phyloP scores from a whole-genome alignment of 345 rosid genomes.

The Rhizophora apiculata region DNA sequence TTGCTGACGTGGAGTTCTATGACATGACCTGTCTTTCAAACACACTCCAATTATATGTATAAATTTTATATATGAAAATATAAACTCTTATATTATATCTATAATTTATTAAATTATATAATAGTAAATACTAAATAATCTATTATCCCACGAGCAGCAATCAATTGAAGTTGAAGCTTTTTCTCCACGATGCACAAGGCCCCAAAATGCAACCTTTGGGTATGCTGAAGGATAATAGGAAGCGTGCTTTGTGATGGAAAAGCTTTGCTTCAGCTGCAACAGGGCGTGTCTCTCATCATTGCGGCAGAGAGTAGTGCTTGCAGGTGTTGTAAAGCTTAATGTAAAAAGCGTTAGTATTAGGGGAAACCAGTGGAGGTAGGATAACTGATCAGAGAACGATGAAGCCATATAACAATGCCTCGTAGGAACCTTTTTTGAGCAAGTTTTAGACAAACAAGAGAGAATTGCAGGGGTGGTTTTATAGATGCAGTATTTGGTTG shows the following conservation, averaged over 20 bases:
- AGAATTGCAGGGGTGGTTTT: no score
- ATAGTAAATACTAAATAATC: no score
- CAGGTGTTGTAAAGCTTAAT: neutral
- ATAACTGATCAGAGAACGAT: no score
- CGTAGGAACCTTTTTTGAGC: no score
- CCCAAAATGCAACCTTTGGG: conserved; percentile 11
- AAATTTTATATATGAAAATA: no score
- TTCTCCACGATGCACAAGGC: neutral
- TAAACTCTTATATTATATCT: no score
- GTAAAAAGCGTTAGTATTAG: neutral
- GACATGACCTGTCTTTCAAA: neutral
- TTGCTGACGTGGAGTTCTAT: conserved; percentile 9
- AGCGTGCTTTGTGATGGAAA: neutral
- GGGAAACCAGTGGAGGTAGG: neutral
- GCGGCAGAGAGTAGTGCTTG: neutral
- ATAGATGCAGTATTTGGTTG: no score
- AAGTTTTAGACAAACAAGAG: no score
- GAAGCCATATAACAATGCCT: no score
- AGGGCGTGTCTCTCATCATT: neutral
- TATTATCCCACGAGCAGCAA: conserved; percentile 24
- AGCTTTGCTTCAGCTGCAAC: conserved; percentile 12
- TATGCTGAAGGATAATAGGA: neutral
- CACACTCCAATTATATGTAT: no score
- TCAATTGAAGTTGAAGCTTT: neutral
- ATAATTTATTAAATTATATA: no score